Percentiles rank a stretch among this genome's conserved stretches.
These are phyloP conservation scores for Malus asiatica DNA, from an alignment of 306 rosid genomes.

Conservation along the genomic window DNA sequence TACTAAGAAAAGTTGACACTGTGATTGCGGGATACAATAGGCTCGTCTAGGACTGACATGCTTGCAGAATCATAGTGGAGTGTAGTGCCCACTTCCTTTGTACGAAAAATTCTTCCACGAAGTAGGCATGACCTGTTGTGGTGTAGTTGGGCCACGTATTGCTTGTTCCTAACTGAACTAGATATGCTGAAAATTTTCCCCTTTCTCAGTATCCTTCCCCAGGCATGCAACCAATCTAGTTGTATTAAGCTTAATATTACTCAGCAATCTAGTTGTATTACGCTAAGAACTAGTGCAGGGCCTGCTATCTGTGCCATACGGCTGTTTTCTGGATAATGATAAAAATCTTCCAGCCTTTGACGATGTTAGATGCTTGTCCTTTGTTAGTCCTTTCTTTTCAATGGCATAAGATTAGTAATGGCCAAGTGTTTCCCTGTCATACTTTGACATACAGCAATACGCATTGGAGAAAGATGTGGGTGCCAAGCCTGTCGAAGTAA, in stretches of 20 bases:
- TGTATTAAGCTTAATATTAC: background rate
- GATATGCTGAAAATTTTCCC: background rate
- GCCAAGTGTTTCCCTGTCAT: background rate
- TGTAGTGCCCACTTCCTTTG: background rate
- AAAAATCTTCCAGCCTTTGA: background rate
- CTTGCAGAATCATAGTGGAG: background rate
- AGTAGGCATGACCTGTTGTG: background rate
- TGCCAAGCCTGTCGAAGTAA: conserved; percentile 46
- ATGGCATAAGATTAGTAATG: background rate
- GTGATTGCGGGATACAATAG: background rate
- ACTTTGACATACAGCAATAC: conserved; percentile 53
- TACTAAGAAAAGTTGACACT: background rate
- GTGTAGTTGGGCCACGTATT: background rate
- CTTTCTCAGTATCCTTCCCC: background rate
- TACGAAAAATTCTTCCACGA: background rate
- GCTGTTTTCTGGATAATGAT: background rate
- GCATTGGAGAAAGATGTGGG: conserved; percentile 40
- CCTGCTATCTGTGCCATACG: background rate
- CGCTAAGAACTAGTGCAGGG: background rate
- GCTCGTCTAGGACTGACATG: background rate
- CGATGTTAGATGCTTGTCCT: background rate
- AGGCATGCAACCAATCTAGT: background rate
- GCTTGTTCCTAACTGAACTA: background rate
- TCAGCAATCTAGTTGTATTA: background rate
- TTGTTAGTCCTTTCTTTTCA: background rate